Conservation (phyloP, 2,329 filamentous ascomycete species). For the Lecanicillium sp. region DNA sequence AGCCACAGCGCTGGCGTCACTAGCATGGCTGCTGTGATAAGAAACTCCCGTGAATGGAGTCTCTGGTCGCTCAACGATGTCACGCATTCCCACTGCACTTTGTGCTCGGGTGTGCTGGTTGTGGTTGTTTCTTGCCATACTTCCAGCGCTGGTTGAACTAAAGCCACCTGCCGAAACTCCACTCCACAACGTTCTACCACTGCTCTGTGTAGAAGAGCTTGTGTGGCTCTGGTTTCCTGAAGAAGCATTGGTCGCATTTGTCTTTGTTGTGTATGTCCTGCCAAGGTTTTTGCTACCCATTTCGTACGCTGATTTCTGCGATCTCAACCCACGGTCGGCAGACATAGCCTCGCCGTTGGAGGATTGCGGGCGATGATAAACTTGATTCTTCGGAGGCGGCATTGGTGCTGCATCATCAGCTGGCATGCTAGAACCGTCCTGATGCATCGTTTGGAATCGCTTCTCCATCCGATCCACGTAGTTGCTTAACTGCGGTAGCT, state of each 20-base stretch:
- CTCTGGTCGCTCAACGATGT: constrained; percentile 45
- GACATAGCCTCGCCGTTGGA: constrained; percentile 38
- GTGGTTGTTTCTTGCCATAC: constrained; percentile 69
- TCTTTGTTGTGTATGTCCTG: constrained; percentile 82
- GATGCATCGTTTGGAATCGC: constrained; percentile 64
- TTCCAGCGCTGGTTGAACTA: constrained; percentile 92
- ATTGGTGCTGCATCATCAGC: constrained; percentile 46
- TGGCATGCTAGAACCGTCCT: constrained; percentile 41
- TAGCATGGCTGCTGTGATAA: constrained; percentile 83
- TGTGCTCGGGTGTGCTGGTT: constrained; percentile 46
- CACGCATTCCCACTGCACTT: constrained; percentile 56
- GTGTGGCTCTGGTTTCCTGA: constrained; percentile 62
- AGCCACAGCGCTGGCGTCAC: constrained; percentile 32
- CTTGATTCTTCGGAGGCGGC: constrained; percentile 50
- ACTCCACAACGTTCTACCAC: constrained; percentile 85
- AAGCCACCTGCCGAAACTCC: constrained; percentile 83
- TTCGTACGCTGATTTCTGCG: constrained; percentile 72
- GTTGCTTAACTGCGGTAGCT: constrained; percentile 66
- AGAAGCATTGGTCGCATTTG: constrained; percentile 71
- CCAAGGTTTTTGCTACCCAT: constrained; percentile 61
- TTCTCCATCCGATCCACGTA: constrained; percentile 92
- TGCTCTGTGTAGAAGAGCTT: constrained; percentile 69
- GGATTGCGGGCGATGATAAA: constrained; percentile 49
- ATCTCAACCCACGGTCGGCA: constrained; percentile 40
- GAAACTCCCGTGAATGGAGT: constrained; percentile 70